Evolutionary conservation across 768 basidiomycete species (phyloP), one percentile per base, ranked within the genome.

Genomic region (Goffeauzyma gilvescens): DNA sequence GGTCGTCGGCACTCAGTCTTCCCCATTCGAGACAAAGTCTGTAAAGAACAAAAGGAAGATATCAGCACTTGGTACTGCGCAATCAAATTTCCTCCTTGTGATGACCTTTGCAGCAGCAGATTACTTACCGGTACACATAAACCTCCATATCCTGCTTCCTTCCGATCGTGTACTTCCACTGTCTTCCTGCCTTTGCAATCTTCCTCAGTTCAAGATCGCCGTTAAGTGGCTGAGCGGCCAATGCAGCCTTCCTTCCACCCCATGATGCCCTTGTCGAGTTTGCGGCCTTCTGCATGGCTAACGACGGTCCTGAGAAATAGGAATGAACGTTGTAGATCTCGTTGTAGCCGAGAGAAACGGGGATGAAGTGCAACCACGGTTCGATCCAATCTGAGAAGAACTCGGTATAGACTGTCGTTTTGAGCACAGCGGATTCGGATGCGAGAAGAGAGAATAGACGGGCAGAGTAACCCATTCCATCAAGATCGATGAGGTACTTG

Each of bases 321-420:
- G 84, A 73, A 55, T 82, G 75, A 42, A 95, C 73, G 58, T 95
- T 89, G 68, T 96, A 93, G 39, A 98, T 76, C 65, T 98, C 90
- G 33, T 71, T 66, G 64, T 95, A 95, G 3, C 76, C 71, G 30
- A 78, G 70, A 0, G 86, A 86, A 25, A 98, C 65, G 0, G 90
- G 90, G 51, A 98, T 89, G 58, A 75, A 98, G 65, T 98, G 90
- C 20, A 95, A 73, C 79, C 87, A 95, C 18, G 89, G 87, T 55
- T 87, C 77, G 30, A 87, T 75, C 84, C 89, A 89, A 42, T 81
- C 85, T 1, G 59, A 76, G 65, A 78, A 89, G 65, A 75, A 95
- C 59, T 95, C 90, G 27, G 78, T 74, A 59, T 90, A 90, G 2
- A 93, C 77, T 0, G 85, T 89, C 15, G 80, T 71, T 65, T 96